Conservation (phyloP, 768 basidiomycete genomes). For the Kwoniella mangroviensis region DNA sequence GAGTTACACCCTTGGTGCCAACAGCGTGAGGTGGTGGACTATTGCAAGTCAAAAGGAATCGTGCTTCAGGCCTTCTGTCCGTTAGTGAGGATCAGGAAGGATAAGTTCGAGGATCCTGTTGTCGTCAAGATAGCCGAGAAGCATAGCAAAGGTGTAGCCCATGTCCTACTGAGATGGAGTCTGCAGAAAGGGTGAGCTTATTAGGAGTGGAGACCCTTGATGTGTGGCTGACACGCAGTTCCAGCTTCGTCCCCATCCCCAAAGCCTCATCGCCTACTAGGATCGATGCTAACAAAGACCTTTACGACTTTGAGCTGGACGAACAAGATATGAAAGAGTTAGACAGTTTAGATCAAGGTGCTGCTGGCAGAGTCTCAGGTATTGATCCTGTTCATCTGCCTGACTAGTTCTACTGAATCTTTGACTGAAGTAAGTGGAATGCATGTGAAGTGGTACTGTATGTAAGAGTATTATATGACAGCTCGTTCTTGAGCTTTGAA, state of each 20-base stretch:
- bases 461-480: neutral
- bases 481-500: conserved; percentile 18
- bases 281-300: conserved; percentile 20
- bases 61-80: conserved; percentile 58
- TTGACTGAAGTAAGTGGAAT: neutral
- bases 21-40: conserved; percentile 74
- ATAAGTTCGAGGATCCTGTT: conserved; percentile 42
- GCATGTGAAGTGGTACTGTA: neutral
- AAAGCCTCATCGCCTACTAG: conserved; percentile 18
- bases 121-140: conserved; percentile 44
- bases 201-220: neutral
- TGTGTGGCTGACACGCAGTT: neutral
- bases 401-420: conserved; percentile 5
- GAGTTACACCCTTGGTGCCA: conserved; percentile 67
- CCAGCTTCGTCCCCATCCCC: conserved; percentile 28
- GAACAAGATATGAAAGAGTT: conserved; percentile 29
- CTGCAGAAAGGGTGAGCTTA: conserved; percentile 61
- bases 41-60: conserved; percentile 68
- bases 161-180: conserved; percentile 62
- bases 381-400: conserved; percentile 25
- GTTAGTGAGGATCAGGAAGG: conserved; percentile 63
- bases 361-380: conserved; percentile 22
- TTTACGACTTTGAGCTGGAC: conserved; percentile 30
- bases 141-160: conserved; percentile 55
- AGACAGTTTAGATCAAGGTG: conserved; percentile 25